Percentiles rank a stretch among this genome's conserved stretches.
These are phyloP conservation scores for Sicyos edulis DNA, from an alignment of 306 rosid species.

Conservation along the genomic window DNA sequence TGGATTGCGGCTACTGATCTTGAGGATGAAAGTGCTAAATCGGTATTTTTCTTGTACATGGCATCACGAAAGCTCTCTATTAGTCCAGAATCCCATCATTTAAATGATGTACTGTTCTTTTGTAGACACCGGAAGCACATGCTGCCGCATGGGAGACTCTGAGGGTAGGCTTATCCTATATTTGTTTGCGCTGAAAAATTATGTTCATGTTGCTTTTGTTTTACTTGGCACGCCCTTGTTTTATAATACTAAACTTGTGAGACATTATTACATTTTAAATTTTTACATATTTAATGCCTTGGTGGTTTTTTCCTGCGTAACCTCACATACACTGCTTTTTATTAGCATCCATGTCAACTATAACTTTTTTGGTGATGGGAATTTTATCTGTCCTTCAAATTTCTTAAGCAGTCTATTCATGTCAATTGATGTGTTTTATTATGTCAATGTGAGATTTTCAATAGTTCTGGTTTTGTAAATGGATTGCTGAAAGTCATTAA, in stretches of 20 bases:
- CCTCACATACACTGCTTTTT: not conserved
- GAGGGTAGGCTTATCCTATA: constrained; percentile 42
- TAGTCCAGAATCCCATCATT: constrained; percentile 16
- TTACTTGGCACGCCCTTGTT: too few relatives aligned
- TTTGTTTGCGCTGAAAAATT: too few relatives aligned
- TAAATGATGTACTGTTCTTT: constrained; percentile 25
- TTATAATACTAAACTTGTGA: too few relatives aligned
- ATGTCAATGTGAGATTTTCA: not conserved
- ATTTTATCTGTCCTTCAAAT: not conserved
- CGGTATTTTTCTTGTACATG: constrained; percentile 39
- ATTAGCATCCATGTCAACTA: not conserved
- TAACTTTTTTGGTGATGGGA: not conserved
- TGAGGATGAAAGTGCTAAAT: constrained; percentile 78
- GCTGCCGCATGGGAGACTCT: constrained; percentile 83
- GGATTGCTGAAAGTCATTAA: constrained; percentile 8
- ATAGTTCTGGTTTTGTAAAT: not conserved
- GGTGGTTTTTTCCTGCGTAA: too few relatives aligned
- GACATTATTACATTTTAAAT: too few relatives aligned
- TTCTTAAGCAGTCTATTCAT: not conserved
- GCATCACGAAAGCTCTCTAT: constrained; percentile 23
- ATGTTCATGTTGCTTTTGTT: too few relatives aligned
- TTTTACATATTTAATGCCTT: too few relatives aligned
- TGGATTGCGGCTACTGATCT: constrained; percentile 99
- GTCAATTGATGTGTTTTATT: not conserved
- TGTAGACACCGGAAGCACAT: constrained; percentile 84